phyloP scores from a whole-genome alignment of 73 alveolate species.

The Breviolum minutum region DNA sequence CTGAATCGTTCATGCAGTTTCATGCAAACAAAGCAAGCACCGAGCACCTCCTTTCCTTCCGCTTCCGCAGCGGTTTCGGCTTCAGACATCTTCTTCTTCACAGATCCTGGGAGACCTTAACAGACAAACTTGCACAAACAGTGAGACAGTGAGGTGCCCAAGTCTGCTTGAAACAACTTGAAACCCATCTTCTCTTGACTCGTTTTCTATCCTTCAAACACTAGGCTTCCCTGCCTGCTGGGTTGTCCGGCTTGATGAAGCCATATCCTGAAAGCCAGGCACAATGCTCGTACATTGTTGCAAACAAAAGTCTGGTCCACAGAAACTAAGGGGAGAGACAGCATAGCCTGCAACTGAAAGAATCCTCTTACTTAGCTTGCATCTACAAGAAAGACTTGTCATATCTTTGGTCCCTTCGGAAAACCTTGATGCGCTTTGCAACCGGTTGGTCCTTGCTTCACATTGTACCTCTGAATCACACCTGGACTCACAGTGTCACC shows the following conservation, averaged over 20 bases:
- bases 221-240: background rate
- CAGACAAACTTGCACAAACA: background rate
- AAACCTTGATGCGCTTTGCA: too few species aligned
- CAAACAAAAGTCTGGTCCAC: too few species aligned
- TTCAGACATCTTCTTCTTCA: constrained; percentile 52
- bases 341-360: too few species aligned
- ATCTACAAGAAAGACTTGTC: too few species aligned
- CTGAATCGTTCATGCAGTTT: background rate
- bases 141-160: background rate
- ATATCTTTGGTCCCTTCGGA: too few species aligned
- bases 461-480: background rate
- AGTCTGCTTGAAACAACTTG: background rate
- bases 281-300: too few species aligned
- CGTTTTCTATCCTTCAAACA: background rate
- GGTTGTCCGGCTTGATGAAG: constrained; percentile 57
- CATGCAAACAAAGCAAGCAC: background rate
- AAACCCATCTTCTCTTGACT: background rate
- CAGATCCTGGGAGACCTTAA: constrained; percentile 11
- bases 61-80: constrained; percentile 41
- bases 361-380: too few species aligned
- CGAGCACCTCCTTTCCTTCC: constrained; percentile 43
- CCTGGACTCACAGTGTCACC: constrained; percentile 24
- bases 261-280: background rate
- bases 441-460: background rate
- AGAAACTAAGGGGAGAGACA: too few species aligned